phyloP scores from a whole-genome alignment of 192 early-diverging fungal genomes.

The Coemansia aciculifera region DNA sequence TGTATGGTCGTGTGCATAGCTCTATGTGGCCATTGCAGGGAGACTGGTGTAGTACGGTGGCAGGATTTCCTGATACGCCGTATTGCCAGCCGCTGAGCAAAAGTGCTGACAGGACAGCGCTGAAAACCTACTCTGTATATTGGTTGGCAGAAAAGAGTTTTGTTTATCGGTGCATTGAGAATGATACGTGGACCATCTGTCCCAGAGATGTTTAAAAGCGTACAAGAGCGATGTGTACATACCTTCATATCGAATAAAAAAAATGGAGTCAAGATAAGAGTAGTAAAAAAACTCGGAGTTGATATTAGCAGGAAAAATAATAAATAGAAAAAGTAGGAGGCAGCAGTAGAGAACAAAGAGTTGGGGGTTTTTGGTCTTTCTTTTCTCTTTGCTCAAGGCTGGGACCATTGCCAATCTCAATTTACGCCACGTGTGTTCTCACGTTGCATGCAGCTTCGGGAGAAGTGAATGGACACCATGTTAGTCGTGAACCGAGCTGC shows the following conservation, averaged over 20 bases:
- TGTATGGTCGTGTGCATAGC: constrained; percentile 66
- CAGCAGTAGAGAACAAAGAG: not conserved
- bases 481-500: not conserved
- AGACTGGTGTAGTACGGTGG: not conserved
- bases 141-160: not conserved
- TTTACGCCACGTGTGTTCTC: not conserved
- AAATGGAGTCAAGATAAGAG: not conserved
- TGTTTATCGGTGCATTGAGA: not conserved
- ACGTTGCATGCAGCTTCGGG: not conserved
- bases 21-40: constrained; percentile 67
- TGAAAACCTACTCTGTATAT: not conserved
- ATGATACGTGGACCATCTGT: not conserved
- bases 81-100: not conserved
- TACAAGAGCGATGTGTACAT: not conserved
- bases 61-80: not conserved
- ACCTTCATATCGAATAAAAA: not conserved
- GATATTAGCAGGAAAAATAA: not conserved
- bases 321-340: not conserved
- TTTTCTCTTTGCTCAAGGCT: not conserved
- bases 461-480: not conserved
- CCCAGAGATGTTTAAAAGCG: not conserved
- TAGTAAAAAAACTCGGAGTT: not conserved
- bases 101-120: not conserved
- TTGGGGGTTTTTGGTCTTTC: not conserved
- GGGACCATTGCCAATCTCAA: not conserved